Base-by-base conservation (phyloP, 768 basidiomycete species). In the Serendipita sp. region DNA sequence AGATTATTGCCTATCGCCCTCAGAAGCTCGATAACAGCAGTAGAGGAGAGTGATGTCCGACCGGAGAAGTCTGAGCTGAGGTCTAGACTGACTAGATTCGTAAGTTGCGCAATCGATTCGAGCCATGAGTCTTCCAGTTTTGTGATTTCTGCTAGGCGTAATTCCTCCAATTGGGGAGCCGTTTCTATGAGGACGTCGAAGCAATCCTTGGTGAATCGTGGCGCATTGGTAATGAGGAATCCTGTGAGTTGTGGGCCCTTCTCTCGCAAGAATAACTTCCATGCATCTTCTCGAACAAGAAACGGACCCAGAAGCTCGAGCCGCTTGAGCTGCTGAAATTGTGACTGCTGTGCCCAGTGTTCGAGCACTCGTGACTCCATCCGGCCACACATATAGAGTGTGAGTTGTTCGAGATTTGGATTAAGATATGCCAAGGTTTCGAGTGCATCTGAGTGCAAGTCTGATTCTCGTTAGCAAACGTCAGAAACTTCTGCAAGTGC, bases 281-380 rank as follows among this genome's bases (percentile, higher is more conserved):
- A 98, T 0, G 80, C 81, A 0, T 78, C 74, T 5, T 79, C 73
- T 22, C 84, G 83, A 38, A 96, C 86, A 24, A 92, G 82, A 73
- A 90, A 93, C 1, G 92, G 92, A 0, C 88, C 95, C 13, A 90
- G 81, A 16, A 99, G 85, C 70, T 86, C 84, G 14, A 99, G 68
- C 34, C 81, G 81, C 3, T 74, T 79, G 42, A 99, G 80, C 14
- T 80, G 71, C 1, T 82, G 84, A 31, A 99, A 77, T 0, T 79
- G 78, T 3, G 72, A 76, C 14, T 38, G 38, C n/a, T 50, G 20
- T 43, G 77, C 77, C 79, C 90, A 88, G 26, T 79, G 71, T 16
- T 72, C 68, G 51, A 90, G 72, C 42, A 83, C 81, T 0, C 74
- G 65, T 66, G 85, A 81, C 61, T 86, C 79, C 64, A 98, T 78